Base-by-base conservation (phyloP, 345 rosid species). In the rapeseed (Brassica napus) region DNA sequence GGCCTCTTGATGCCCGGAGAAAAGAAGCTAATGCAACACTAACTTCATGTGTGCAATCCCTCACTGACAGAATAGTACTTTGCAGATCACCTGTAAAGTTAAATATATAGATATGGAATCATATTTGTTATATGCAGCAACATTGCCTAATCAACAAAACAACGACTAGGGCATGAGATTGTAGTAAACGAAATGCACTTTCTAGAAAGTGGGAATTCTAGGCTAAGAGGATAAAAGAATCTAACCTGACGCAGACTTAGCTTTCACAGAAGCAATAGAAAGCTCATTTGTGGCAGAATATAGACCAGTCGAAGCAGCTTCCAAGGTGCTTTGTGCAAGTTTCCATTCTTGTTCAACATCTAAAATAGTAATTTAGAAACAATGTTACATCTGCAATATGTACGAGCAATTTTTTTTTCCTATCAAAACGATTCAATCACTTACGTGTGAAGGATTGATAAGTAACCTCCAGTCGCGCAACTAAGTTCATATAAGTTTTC, bases 341-440 rank as follows among this genome's bases (percentile, higher is more conserved):
- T 88, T 89, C 97, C 94, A 90, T 85, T 92, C 98, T 81, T 88
- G 90, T 80, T 94, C 96, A 44, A 85, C 72, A 74, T 88, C 98
- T 92, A 81, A 66, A 78, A 71, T 14, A 66, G 37, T 72, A 81
- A 14, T 37, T 14, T 9, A 28, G n/a, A 71, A 44, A 59, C 15
- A 9, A 18, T 65, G 23, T 65, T 68, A 70, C 75, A 79, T n/a
- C 24, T 23, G 26, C 77, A 60, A 77, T 44, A 49, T 57, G 60
- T 63, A 71, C 23, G 60, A 59, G 64, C 75, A 16, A 28, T n/a
- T 4, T 64, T 54, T 54, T 35, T 74, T 60, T 42, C 23, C 31
- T 42, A 77, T 14, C 39, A 32, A 60, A 26, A 69, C 23, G 31
- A 62, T 82, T 23, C 30, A 69, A 66, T 71, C 54, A 86, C 95